Conservation (phyloP, 2,329 filamentous ascomycete genomes). For the Cryphonectria nitschkei region DNA sequence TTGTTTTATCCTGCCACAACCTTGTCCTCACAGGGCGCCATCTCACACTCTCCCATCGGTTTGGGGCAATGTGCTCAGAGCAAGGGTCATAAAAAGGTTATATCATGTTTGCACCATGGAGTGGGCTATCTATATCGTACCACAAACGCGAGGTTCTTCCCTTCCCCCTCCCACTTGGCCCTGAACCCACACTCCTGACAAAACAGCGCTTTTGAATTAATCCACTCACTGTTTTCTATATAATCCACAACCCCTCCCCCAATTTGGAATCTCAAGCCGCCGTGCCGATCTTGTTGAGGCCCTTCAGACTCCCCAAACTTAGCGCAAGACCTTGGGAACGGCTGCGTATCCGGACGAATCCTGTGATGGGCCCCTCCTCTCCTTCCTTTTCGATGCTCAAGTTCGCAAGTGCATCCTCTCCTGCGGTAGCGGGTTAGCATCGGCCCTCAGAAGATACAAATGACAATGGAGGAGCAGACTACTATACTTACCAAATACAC, state of each 20-base stretch:
- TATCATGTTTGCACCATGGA: conserved; percentile 15
- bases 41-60: not conserved
- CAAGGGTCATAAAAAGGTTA: not conserved
- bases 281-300: conserved; percentile 78
- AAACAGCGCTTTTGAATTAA: conserved; percentile 22
- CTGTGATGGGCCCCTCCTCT: conserved; percentile 91
- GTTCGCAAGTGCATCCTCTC: conserved; percentile 97
- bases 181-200: not conserved
- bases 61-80: not conserved
- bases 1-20: not conserved
- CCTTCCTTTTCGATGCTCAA: conserved; percentile 97
- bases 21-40: not conserved
- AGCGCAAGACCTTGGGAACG: conserved; percentile 93
- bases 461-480: conserved; percentile 8
- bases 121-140: conserved; percentile 14
- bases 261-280: conserved; percentile 36
- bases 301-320: conserved; percentile 92
- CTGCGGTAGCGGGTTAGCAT: conserved; percentile 49
- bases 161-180: not conserved
- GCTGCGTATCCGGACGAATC: conserved; percentile 97
- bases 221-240: conserved; percentile 16
- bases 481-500: conserved; percentile 86
- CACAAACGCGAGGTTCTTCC: not conserved
- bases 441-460: conserved; percentile 18
- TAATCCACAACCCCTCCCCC: not conserved